Percentiles rank a stretch among this genome's conserved stretches.
These are phyloP conservation scores for Acacia pycnantha DNA, from an alignment of 331 rosid species.

Conservation along the genomic window DNA sequence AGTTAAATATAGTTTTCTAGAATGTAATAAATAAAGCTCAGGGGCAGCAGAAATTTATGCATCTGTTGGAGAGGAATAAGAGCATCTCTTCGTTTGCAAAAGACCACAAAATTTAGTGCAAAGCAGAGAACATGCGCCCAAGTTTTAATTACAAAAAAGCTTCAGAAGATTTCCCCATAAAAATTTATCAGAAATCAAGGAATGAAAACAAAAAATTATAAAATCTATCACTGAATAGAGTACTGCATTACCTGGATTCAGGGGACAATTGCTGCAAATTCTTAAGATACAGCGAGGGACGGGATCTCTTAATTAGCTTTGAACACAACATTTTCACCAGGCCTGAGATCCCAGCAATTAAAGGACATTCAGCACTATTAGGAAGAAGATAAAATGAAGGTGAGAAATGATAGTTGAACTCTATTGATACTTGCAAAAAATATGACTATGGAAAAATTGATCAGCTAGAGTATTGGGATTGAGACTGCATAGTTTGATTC, in stretches of 20 bases:
- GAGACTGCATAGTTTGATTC: not conserved
- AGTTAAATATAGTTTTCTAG: not conserved
- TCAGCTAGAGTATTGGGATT: not conserved
- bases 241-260: constrained; percentile 32
- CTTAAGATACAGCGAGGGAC: constrained; percentile 27
- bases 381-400: constrained; percentile 25
- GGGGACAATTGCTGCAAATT: constrained; percentile 13
- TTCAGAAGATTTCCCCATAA: constrained; percentile 9
- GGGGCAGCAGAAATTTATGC: not conserved
- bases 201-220: constrained; percentile 5
- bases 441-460: not conserved
- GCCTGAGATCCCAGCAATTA: constrained; percentile 15
- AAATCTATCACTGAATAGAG: not conserved
- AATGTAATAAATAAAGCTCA: not conserved
- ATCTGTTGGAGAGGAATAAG: not conserved
- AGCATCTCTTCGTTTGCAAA: not conserved
- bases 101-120: not conserved
- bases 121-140: not conserved
- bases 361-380: constrained; percentile 28
- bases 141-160: constrained; percentile 10
- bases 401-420: not conserved
- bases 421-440: constrained; percentile 10
- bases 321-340: constrained; percentile 40
- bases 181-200: not conserved
- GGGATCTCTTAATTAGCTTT: constrained; percentile 34